Conservation (phyloP, 805 yeast species). For the Pichia cephalocereana region DNA sequence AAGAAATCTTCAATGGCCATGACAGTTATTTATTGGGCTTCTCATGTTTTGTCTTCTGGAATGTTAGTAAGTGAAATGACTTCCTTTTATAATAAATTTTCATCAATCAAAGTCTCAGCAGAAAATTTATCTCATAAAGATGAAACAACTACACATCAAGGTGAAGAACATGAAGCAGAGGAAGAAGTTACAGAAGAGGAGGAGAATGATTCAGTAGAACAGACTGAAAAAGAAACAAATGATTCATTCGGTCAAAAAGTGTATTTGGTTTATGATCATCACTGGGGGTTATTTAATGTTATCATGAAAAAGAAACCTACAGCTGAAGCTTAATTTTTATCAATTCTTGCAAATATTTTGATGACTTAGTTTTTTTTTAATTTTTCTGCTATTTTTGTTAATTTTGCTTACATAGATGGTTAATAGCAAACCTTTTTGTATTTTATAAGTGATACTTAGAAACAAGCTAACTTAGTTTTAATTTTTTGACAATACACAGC, state of each 20-base stretch:
- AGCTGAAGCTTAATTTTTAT: background rate
- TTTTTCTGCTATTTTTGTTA: too few species aligned
- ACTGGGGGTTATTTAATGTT: background rate
- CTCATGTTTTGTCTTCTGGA: constrained; percentile 12
- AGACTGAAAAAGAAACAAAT: background rate
- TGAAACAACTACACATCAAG: background rate
- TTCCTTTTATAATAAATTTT: constrained; percentile 9
- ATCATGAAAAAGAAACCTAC: background rate
- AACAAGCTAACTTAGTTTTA: too few species aligned
- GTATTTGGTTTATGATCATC: background rate
- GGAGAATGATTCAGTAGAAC: background rate
- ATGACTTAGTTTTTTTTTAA: too few species aligned
- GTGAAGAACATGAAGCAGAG: too few species aligned
- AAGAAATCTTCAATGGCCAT: constrained; percentile 17
- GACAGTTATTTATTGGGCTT: constrained; percentile 9
- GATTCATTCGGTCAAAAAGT: background rate
- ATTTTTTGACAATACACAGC: too few species aligned
- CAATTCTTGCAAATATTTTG: background rate
- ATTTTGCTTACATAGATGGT: too few species aligned
- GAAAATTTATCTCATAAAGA: background rate
- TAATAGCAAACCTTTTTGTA: too few species aligned
- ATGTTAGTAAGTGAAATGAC: constrained; percentile 9
- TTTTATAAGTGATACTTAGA: too few species aligned
- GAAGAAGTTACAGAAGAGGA: background rate
- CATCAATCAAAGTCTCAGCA: background rate